These are phyloP conservation scores for Phytophthora vignae DNA, from an alignment of 352 stramenopile genomes.

Conservation along the genomic window DNA sequence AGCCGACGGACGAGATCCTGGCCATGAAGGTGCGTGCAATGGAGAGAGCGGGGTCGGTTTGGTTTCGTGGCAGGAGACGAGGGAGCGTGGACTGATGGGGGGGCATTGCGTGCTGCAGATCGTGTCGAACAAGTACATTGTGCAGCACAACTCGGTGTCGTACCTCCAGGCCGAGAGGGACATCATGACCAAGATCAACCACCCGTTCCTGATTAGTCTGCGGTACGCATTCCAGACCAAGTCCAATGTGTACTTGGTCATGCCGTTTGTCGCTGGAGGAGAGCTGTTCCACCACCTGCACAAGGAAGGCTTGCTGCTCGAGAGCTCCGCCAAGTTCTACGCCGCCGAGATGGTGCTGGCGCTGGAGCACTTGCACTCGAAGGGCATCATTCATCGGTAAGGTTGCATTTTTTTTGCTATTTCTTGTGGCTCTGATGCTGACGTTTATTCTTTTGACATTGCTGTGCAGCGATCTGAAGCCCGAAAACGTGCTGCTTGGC, in stretches of 20 bases:
- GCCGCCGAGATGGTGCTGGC: constrained; percentile 86
- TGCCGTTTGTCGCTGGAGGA: constrained; percentile 76
- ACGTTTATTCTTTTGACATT: constrained; percentile 9
- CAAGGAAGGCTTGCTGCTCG: constrained; percentile 68
- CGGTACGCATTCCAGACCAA: constrained; percentile 86
- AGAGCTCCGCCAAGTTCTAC: constrained; percentile 84
- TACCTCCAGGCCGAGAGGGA: constrained; percentile 84
- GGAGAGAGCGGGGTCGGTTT: constrained; percentile 1
- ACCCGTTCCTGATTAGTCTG: constrained; percentile 85
- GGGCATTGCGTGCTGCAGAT: constrained; percentile 45
- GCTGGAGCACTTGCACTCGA: constrained; percentile 77
- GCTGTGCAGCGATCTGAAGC: constrained; percentile 76
- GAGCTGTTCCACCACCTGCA: constrained; percentile 77
- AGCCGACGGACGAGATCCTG: constrained; percentile 74
- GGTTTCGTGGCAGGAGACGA: neutral
- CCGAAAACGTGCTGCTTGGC: constrained; percentile 86
- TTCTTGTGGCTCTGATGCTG: neutral
- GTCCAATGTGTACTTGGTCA: constrained; percentile 85
- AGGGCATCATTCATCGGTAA: constrained; percentile 83
- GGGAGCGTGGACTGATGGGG: neutral
- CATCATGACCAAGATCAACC: constrained; percentile 90
- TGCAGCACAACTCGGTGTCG: constrained; percentile 84
- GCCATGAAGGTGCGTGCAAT: constrained; percentile 78
- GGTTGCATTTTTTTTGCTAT: neutral
- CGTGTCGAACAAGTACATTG: constrained; percentile 87